Evolutionary conservation across 2,329 filamentous ascomycete genomes (phyloP).

Genomic region (Lizonia empirigonia): DNA sequence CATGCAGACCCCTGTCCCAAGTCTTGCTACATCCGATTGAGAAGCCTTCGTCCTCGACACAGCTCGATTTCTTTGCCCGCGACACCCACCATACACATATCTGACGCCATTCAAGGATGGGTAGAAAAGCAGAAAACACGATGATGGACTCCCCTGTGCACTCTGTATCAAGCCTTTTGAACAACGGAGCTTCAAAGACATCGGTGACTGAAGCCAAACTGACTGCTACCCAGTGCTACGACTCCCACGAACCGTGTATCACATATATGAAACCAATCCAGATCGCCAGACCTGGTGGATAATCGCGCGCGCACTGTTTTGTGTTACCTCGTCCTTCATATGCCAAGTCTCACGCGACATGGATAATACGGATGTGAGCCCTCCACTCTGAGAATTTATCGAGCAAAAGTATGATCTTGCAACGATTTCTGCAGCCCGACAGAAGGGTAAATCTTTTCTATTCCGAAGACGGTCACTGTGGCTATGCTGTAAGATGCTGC

Average conservation of each 20-base stretch:
- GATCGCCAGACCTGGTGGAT: not conserved
- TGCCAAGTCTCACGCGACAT: not conserved
- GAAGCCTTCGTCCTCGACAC: not conserved
- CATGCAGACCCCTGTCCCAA: constrained; percentile 10
- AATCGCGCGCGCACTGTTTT: not conserved
- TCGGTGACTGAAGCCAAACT: not conserved
- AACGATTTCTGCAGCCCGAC: not conserved
- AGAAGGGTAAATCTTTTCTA: not conserved
- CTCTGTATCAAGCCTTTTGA: not conserved
- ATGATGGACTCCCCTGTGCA: not conserved
- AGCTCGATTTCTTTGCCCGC: not conserved
- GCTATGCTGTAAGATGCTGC: constrained; percentile 7
- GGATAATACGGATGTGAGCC: not conserved
- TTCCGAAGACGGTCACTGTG: not conserved
- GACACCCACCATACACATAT: not conserved
- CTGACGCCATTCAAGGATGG: not conserved
- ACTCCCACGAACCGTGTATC: not conserved
- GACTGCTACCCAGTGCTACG: not conserved
- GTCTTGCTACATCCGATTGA: not conserved
- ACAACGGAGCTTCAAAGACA: not conserved
- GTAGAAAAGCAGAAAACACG: not conserved
- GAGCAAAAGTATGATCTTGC: not conserved
- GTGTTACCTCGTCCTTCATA: not conserved
- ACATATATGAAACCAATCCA: not conserved
- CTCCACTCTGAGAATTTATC: not conserved